These are phyloP conservation scores for Psilocybe sp. DNA, from an alignment of 768 basidiomycete species.

Conservation along the genomic window DNA sequence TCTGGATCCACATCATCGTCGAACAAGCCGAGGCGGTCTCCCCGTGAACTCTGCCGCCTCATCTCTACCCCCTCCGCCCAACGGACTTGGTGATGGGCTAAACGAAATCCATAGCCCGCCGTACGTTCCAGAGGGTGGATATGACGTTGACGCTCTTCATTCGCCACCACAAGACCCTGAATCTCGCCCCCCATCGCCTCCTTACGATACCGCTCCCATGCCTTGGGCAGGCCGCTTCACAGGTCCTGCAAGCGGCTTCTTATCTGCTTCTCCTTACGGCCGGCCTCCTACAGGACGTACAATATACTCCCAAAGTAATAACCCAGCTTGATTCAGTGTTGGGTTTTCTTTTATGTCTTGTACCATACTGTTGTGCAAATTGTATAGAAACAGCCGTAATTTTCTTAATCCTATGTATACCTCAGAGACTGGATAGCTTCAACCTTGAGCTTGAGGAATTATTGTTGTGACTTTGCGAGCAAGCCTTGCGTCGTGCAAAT, in stretches of 20 bases:
- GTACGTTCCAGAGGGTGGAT: conserved; percentile 14
- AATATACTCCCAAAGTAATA: conserved; percentile 54
- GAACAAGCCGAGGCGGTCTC: conserved; percentile 14
- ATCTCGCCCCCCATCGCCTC: conserved; percentile 23
- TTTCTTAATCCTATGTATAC: not conserved
- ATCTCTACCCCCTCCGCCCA: conserved; percentile 13
- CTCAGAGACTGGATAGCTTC: not conserved
- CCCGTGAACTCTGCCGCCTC: conserved; percentile 13
- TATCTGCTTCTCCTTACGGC: conserved; percentile 39
- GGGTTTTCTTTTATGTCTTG: not conserved
- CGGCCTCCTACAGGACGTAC: conserved; percentile 50
- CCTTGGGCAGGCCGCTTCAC: conserved; percentile 36
- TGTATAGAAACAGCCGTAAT: conserved; percentile 1
- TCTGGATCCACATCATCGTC: conserved; percentile 1
- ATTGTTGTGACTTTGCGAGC: not conserved
- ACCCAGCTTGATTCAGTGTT: conserved; percentile 26
- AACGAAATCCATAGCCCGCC: conserved; percentile 8
- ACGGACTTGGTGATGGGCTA: conserved; percentile 18
- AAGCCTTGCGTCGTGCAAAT: not conserved
- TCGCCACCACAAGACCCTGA: conserved; percentile 19
- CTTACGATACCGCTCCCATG: conserved; percentile 18
- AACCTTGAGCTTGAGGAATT: not conserved
- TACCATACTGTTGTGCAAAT: conserved; percentile 8
- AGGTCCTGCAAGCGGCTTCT: conserved; percentile 49
- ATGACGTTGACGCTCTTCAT: conserved; percentile 23